phyloP scores from a whole-genome alignment of 2,329 filamentous ascomycete species.

The Onygenales sp. region DNA sequence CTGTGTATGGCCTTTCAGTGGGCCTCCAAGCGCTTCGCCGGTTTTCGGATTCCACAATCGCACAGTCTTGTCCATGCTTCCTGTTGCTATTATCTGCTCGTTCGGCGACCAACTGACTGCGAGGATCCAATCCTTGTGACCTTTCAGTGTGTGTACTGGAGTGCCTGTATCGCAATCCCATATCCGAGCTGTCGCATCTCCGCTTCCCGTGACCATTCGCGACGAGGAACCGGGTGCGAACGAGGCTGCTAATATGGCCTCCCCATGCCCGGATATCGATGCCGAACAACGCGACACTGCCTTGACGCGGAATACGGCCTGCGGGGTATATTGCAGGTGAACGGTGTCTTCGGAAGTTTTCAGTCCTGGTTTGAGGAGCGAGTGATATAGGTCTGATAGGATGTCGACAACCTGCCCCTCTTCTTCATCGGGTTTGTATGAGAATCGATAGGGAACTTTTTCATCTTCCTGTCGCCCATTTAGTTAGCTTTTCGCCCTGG shows the following conservation, averaged over 20 bases:
- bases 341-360: slow-evolving; percentile 54
- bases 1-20: slow-evolving; percentile 77
- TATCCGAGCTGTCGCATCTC: slow-evolving; percentile 82
- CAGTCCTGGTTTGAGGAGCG: slow-evolving; percentile 40
- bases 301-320: slow-evolving; percentile 89
- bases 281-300: slow-evolving; percentile 84
- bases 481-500: not conserved
- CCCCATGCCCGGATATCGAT: slow-evolving; percentile 80
- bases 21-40: slow-evolving; percentile 61
- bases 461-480: slow-evolving; percentile 45
- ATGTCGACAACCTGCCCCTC: slow-evolving; percentile 35
- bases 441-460: slow-evolving; percentile 57
- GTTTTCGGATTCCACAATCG: slow-evolving; percentile 79
- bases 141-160: slow-evolving; percentile 60
- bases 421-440: slow-evolving; percentile 40
- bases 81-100: slow-evolving; percentile 70
- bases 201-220: slow-evolving; percentile 76
- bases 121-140: slow-evolving; percentile 84
- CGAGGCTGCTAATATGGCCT: slow-evolving; percentile 75
- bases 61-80: slow-evolving; percentile 89
- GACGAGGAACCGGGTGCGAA: slow-evolving; percentile 74
- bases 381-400: slow-evolving; percentile 40
- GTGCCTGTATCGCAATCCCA: slow-evolving; percentile 92
- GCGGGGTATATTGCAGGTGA: slow-evolving; percentile 60
- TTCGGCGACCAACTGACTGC: slow-evolving; percentile 83